phyloP scores from a whole-genome alignment of 202 grass and related monocot species.

The Cymbopogon flexuosus region DNA sequence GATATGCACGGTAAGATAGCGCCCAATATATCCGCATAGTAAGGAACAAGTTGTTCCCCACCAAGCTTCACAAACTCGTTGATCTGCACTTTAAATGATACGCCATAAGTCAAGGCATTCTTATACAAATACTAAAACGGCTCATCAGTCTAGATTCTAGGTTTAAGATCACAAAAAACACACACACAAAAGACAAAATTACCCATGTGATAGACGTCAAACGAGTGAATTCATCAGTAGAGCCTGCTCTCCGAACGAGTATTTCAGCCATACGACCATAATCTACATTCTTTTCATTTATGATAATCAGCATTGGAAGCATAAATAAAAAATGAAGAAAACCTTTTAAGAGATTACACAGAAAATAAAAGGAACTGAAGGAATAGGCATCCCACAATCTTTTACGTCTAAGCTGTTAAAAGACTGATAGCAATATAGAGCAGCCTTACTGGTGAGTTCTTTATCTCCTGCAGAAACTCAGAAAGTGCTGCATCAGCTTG shows the following conservation, averaged over 20 bases:
- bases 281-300: conserved; percentile 81
- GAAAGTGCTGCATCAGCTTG: conserved; percentile 98
- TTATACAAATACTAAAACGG: conserved; percentile 27
- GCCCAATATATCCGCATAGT: conserved; percentile 95
- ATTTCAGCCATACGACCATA: conserved; percentile 99
- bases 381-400: conserved; percentile 8
- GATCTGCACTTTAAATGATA: conserved; percentile 57
- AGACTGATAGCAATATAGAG: background rate
- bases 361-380: conserved; percentile 7
- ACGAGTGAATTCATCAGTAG: conserved; percentile 88
- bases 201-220: conserved; percentile 99
- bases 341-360: background rate
- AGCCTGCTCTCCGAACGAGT: conserved; percentile 85
- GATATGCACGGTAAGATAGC: conserved; percentile 97
- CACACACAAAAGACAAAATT: conserved; percentile 30
- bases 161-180: background rate
- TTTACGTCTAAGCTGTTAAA: conserved; percentile 12
- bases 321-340: background rate
- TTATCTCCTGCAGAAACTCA: conserved; percentile 99
- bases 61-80: conserved; percentile 99
- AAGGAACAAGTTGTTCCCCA: conserved; percentile 92
- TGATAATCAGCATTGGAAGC: conserved; percentile 34
- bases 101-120: conserved; percentile 30
- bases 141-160: conserved; percentile 17
- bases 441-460: conserved; percentile 94